Evolutionary conservation across 1,284 basidiomycete species (phyloP).

Genomic region (Ceratobasidium papillatum): DNA sequence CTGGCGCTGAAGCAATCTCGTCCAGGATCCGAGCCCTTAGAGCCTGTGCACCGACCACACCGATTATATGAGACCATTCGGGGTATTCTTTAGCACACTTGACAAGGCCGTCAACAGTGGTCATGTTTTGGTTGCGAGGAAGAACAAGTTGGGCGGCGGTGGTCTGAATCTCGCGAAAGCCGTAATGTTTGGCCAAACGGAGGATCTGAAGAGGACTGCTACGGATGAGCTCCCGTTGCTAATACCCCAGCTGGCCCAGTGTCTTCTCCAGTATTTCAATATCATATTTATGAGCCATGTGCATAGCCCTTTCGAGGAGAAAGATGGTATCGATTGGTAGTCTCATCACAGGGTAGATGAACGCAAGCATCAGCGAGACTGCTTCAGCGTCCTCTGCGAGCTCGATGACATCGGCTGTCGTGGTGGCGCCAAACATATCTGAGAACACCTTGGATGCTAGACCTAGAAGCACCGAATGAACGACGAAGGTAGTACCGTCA

Average conservation of each 20-base stretch:
- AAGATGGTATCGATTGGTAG: background rate
- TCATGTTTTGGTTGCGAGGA: background rate
- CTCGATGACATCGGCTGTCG: background rate
- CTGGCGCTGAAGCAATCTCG: background rate
- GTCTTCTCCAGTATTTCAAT: background rate
- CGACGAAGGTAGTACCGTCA: constrained; percentile 14
- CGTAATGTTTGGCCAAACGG: background rate
- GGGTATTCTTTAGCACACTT: background rate
- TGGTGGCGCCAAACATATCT: background rate
- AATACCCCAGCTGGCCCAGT: background rate
- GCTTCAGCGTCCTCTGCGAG: constrained; percentile 29
- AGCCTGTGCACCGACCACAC: constrained; percentile 3
- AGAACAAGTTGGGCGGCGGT: background rate
- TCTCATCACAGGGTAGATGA: constrained; percentile 9
- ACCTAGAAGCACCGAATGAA: constrained; percentile 19
- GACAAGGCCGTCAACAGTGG: background rate
- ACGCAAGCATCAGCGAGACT: constrained; percentile 23
- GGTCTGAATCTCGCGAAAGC: background rate
- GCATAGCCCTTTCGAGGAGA: constrained; percentile 10
- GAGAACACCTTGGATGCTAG: constrained; percentile 25
- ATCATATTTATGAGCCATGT: constrained; percentile 13
- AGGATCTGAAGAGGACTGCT: background rate
- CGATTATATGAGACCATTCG: background rate
- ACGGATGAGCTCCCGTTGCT: background rate
- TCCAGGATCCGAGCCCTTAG: background rate